These are phyloP conservation scores for Nothophoma quercina DNA, from an alignment of 2,329 filamentous ascomycete genomes.

Conservation along the genomic window DNA sequence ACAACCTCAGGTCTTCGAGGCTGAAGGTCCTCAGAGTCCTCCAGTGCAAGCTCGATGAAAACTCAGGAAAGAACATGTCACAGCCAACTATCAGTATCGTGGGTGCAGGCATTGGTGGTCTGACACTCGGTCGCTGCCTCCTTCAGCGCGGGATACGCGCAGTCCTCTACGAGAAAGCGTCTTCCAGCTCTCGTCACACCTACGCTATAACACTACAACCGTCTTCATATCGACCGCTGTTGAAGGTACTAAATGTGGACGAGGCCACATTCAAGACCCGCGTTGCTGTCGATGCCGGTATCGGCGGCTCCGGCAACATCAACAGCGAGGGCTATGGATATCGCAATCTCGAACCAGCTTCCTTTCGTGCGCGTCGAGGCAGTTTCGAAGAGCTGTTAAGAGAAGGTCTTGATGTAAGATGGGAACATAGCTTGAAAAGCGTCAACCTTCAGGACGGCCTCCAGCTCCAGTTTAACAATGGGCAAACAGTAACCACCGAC, in stretches of 20 bases:
- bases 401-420: slow-evolving; percentile 48
- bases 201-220: slow-evolving; percentile 53
- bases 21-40: not conserved
- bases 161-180: slow-evolving; percentile 46
- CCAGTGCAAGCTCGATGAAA: too few species aligned
- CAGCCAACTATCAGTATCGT: slow-evolving; percentile 43
- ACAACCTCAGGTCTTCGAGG: too few species aligned
- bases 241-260: slow-evolving; percentile 42
- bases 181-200: slow-evolving; percentile 34
- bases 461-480: slow-evolving; percentile 21
- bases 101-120: slow-evolving; percentile 56
- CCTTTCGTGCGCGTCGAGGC: slow-evolving; percentile 48
- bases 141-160: slow-evolving; percentile 39
- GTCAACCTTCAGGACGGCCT: slow-evolving; percentile 6
- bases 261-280: slow-evolving; percentile 39
- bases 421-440: slow-evolving; percentile 35
- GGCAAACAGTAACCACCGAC: slow-evolving; percentile 12
- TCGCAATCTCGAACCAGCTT: slow-evolving; percentile 4
- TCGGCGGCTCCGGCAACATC: slow-evolving; percentile 33
- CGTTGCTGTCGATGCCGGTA: slow-evolving; percentile 42
- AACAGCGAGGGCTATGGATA: slow-evolving; percentile 14
- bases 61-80: slow-evolving; percentile 41
- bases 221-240: slow-evolving; percentile 41
- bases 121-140: slow-evolving; percentile 51
- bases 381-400: slow-evolving; percentile 46